Conservation (phyloP, 208 protist species). For the Herpetomonas samuelpessoai region DNA sequence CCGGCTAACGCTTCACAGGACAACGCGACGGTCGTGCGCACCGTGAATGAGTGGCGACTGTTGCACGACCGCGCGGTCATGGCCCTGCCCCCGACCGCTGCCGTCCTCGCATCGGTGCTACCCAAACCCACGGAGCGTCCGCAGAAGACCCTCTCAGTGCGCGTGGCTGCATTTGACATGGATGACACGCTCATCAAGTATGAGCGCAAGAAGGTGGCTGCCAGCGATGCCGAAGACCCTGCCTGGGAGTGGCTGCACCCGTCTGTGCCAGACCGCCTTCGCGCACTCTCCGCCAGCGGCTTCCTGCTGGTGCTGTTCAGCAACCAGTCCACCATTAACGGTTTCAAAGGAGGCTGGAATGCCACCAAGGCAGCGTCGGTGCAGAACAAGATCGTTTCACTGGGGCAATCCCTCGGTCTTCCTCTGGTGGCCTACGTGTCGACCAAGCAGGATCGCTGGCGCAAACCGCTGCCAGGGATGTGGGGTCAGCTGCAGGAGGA, state of each 20-base stretch:
- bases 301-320: slow-evolving; percentile 90
- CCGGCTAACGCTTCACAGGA: too few relatives aligned
- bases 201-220: slow-evolving; percentile 49
- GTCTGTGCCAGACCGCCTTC: slow-evolving; percentile 38
- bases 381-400: slow-evolving; percentile 39
- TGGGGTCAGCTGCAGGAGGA: slow-evolving; percentile 77
- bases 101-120: slow-evolving; percentile 10
- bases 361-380: slow-evolving; percentile 49
- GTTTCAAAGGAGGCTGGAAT: slow-evolving; percentile 40
- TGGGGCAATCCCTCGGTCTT: slow-evolving; percentile 37
- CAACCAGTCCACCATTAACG: slow-evolving; percentile 90
- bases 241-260: slow-evolving; percentile 61
- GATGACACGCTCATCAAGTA: slow-evolving; percentile 75
- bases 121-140: not conserved
- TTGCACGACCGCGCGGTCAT: slow-evolving; percentile 29
- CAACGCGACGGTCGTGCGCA: too few relatives aligned
- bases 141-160: slow-evolving; percentile 13
- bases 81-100: slow-evolving; percentile 24
- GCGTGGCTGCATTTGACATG: slow-evolving; percentile 75
- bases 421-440: slow-evolving; percentile 80
- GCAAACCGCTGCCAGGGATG: slow-evolving; percentile 89
- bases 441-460: slow-evolving; percentile 63
- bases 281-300: slow-evolving; percentile 42
- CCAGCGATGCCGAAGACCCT: slow-evolving; percentile 36
- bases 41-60: slow-evolving; percentile 33